Evolutionary conservation across 495 filamentous ascomycete genomes (phyloP), one percentile per base, ranked within the genome.

Genomic region (Talaromyces thailandensis): DNA sequence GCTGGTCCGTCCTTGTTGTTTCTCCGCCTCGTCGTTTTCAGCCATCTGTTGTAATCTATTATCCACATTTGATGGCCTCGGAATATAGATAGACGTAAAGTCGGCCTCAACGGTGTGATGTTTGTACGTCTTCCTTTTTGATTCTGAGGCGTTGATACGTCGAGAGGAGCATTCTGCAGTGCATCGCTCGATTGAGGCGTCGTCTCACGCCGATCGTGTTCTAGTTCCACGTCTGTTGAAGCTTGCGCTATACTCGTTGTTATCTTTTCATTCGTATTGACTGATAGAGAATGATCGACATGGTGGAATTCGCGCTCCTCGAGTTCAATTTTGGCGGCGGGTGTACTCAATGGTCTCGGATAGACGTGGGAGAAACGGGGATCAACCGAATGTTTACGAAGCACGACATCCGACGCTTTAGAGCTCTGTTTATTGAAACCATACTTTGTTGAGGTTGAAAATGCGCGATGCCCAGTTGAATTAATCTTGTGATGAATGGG

Each of bases 281-380:
- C 23, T 37, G 28, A 40, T 37, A 21, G 11, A 11, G 28, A 14
- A 6, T 16, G 23, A 43, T 45, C 9, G 43, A 25, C 37, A 61
- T 12, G 18, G 45, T 23, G 9, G 40, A n/a, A 23, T 32, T 29
- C 25, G 23, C 43, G 40, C 26, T 50, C 43, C 6, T 61, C 43
- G 24, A 8, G 21, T 25, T 61, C 40, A 6, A 2, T 32, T 25
- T 32, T 51, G 16, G 43, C 28, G 11, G 59, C 59, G 25, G 52
- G 25, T 25, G 59, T 61, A 24, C 59, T 61, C 28, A 61, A 29
- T 61, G 16, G 28, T 21, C 31, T 51, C 45, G 59, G 25, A 32
- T 61, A 40, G 37, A n/a, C 48, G 35, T 43, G 31, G 3, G 35
- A 9, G 57, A 26, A 9, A 28, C 25, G 50, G 50, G 2, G 21